phyloP scores from a whole-genome alignment of 768 basidiomycete genomes.

The Panellus pusillus region DNA sequence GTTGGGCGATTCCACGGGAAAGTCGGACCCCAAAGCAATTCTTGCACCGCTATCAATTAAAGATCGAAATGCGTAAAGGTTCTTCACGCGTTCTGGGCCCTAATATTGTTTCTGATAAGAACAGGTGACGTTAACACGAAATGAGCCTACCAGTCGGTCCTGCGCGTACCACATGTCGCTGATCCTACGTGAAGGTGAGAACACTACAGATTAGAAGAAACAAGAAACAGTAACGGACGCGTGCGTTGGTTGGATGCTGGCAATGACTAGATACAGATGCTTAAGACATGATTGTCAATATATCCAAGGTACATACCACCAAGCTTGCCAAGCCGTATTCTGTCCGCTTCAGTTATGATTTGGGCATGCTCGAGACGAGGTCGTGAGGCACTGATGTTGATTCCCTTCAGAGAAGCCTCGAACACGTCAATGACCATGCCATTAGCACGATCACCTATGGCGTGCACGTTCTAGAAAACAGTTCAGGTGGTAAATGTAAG shows the following conservation, averaged over 20 bases:
- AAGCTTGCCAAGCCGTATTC: conserved; percentile 72
- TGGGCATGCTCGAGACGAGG: conserved; percentile 92
- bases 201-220: conserved; percentile 9
- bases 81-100: conserved; percentile 84
- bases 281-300: conserved; percentile 9
- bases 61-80: conserved; percentile 84
- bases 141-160: conserved; percentile 59
- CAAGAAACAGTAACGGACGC: conserved; percentile 48
- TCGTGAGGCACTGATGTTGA: conserved; percentile 63
- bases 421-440: conserved; percentile 81
- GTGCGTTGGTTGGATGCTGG: conserved; percentile 89
- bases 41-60: conserved; percentile 62
- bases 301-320: conserved; percentile 55
- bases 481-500: not conserved
- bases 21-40: conserved; percentile 84
- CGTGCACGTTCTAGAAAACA: conserved; percentile 72
- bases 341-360: conserved; percentile 74
- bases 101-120: conserved; percentile 25
- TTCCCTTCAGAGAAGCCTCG: conserved; percentile 61
- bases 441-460: conserved; percentile 88
- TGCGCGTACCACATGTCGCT: conserved; percentile 93
- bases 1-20: conserved; percentile 86
- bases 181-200: conserved; percentile 41
- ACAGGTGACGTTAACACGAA: not conserved
- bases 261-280: conserved; percentile 60